Evolutionary conservation across 1,139 yeast species (phyloP).

Genomic region (Martiniozyma asiatica): DNA sequence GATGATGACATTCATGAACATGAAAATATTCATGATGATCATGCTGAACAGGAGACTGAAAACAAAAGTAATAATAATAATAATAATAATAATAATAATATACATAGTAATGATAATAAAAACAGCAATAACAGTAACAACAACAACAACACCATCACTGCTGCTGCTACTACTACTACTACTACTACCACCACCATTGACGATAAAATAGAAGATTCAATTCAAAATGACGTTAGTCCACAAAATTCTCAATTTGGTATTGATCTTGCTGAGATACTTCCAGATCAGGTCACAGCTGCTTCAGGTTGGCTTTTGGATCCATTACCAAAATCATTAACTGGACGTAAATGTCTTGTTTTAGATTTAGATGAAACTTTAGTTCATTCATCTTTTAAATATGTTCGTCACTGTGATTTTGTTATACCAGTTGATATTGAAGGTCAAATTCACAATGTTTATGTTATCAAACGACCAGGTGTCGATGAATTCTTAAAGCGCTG

Average conservation of each 20-base stretch:
- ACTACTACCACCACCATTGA: no score
- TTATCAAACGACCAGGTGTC: conserved; percentile 94
- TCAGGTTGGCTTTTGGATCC: conserved; percentile 60
- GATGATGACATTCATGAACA: no score
- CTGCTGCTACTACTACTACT: no score
- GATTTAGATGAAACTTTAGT: conserved; percentile 95
- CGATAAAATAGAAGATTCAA: no score
- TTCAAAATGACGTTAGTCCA: conserved; percentile 16
- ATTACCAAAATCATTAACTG: conserved; percentile 28
- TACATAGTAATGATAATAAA: no score
- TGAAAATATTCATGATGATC: no score
- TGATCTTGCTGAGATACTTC: conserved; percentile 53
- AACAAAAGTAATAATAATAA: no score
- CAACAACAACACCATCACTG: no score
- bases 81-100: no score
- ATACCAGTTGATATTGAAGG: conserved; percentile 81
- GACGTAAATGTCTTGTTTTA: conserved; percentile 75
- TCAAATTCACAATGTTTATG: conserved; percentile 88
- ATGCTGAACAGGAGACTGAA: no score
- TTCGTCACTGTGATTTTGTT: conserved; percentile 89
- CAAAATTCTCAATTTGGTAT: conserved; percentile 24
- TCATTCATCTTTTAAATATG: conserved; percentile 86
- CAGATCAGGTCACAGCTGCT: conserved; percentile 52
- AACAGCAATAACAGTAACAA: no score
- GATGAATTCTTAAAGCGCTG: conserved; percentile 80